Conservation (phyloP, 2,329 filamentous ascomycete species). For the Nemania serpens region DNA sequence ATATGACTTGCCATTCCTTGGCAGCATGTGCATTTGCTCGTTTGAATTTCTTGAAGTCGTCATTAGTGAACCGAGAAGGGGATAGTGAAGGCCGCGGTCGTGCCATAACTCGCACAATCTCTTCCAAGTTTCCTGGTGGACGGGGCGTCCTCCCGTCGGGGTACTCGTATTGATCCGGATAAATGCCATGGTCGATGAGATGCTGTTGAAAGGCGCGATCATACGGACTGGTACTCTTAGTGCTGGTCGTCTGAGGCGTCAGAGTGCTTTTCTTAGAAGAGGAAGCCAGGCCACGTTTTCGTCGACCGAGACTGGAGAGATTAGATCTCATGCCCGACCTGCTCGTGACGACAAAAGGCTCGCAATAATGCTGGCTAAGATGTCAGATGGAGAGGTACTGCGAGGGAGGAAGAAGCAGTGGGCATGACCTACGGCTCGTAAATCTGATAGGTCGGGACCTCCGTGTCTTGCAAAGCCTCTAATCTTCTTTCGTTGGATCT, state of each 20-base stretch:
- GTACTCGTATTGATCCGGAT: slow-evolving; percentile 23
- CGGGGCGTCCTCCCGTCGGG: slow-evolving; percentile 4
- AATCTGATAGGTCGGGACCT: slow-evolving; percentile 43
- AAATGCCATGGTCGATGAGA: too few relatives aligned
- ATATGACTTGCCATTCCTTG: slow-evolving; percentile 1
- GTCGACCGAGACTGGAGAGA: too few relatives aligned
- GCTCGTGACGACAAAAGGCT: too few relatives aligned
- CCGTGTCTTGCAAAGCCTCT: slow-evolving; percentile 40
- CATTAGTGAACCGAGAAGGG: slow-evolving; percentile 22
- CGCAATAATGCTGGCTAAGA: slow-evolving; percentile 35
- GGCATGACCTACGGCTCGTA: slow-evolving; percentile 40
- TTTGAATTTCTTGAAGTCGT: slow-evolving; percentile 29
- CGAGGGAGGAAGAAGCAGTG: slow-evolving; percentile 20
- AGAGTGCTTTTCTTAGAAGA: slow-evolving; percentile 19
- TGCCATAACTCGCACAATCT: slow-evolving; percentile 10
- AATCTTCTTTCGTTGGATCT: slow-evolving; percentile 15
- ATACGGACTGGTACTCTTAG: slow-evolving; percentile 7
- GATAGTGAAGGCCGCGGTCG: slow-evolving; percentile 23
- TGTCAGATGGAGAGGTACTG: slow-evolving; percentile 20
- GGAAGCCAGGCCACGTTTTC: slow-evolving; percentile 5
- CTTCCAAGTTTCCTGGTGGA: slow-evolving; percentile 19
- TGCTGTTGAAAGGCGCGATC: slow-evolving; percentile 36
- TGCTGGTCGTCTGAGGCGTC: slow-evolving; percentile 33
- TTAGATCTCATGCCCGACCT: too few relatives aligned
- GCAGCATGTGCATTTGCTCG: slow-evolving; percentile 6